Evolutionary conservation across 108 stramenopile genomes (phyloP), one percentile per base, ranked within the genome.

Genomic region (Fragilaria crotonensis): DNA sequence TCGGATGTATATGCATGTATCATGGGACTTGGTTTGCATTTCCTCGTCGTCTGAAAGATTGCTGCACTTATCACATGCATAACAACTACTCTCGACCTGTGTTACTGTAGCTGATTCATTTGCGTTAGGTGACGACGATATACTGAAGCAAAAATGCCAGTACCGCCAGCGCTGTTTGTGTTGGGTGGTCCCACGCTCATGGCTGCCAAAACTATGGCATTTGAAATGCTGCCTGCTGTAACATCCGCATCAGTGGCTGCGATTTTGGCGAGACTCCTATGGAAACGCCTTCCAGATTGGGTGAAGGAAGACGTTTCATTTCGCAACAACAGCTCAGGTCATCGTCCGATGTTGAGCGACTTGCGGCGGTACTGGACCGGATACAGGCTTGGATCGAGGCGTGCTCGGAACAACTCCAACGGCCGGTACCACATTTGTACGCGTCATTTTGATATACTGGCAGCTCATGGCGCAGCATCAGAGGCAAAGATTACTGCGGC

Each of bases 401-500:
- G 28, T 69, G 73, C 2, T 74, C 69, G 27, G 57, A 67, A 3
- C 63, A 68, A 48, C 60, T 77, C 47, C 59, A 74, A 30, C 65
- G 73, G 45, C 63, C 65, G 21, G 55, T 80, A 44, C 71, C 79
- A 41, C 79, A 83, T 52, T 55, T 78, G 28, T 80, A 83, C 57
- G 79, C 78, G 9, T 77, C 85, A 17, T 36, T 87, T 55, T 87
- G 44, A 78, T 75, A 17, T 83, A 75, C 49, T 50, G 80, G 30
- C 81, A 87, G 55, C 54, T 79, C 19, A 70, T 57, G 22, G 71
- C 49, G 14, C 71, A 72, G 47, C 55, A 63, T 20, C 20, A 57
- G n/a, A n/a, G n/a, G n/a, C n/a, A n/a, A n/a, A n/a, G n/a, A n/a
- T n/a, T n/a, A n/a, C n/a, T 63, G n/a, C 68, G 68, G 33, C 31